Evolutionary conservation across 2,329 filamentous ascomycete genomes (phyloP).

Genomic region (Orbilia brochopaga): DNA sequence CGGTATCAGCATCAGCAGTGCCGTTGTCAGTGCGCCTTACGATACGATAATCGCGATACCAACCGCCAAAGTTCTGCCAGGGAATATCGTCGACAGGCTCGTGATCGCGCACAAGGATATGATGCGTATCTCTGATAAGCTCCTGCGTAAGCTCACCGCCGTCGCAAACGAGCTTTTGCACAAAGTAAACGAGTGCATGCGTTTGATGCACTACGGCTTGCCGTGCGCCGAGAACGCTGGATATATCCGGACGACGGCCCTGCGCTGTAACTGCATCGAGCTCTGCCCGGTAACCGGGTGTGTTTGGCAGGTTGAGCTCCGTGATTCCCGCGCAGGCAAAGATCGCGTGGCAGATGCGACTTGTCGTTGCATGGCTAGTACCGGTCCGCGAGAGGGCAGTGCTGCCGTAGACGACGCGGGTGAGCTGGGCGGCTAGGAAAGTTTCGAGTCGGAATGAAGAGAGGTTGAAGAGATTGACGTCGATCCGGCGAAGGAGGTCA

Average conservation of each 20-base stretch:
- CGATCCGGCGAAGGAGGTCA: conserved; percentile 45
- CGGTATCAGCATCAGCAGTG: background rate
- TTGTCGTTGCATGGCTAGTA: conserved; percentile 23
- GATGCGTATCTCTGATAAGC: conserved; percentile 36
- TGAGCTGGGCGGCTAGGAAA: conserved; percentile 18
- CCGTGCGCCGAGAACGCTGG: conserved; percentile 16
- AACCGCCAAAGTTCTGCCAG: conserved; percentile 29
- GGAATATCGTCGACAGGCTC: conserved; percentile 23
- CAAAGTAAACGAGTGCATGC: conserved; percentile 22
- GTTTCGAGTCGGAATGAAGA: conserved; percentile 11
- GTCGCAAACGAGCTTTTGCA: conserved; percentile 9
- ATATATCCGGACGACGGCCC: conserved; percentile 5
- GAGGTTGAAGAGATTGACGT: conserved; percentile 37
- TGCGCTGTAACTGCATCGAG: conserved; percentile 9
- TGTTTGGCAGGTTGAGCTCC: conserved; percentile 37
- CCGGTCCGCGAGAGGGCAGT: conserved; percentile 24
- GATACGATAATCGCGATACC: conserved; percentile 48
- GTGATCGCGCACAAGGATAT: conserved; percentile 23
- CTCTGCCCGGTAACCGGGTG: conserved; percentile 19
- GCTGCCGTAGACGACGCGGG: conserved; percentile 29
- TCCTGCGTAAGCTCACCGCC: conserved; percentile 28
- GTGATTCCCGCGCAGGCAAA: conserved; percentile 22
- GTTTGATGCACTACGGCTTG: conserved; percentile 14
- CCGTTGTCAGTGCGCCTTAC: background rate
- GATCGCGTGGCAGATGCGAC: conserved; percentile 21